These are phyloP conservation scores for Penicillium soppii DNA, from an alignment of 495 filamentous ascomycete genomes.

Conservation along the genomic window DNA sequence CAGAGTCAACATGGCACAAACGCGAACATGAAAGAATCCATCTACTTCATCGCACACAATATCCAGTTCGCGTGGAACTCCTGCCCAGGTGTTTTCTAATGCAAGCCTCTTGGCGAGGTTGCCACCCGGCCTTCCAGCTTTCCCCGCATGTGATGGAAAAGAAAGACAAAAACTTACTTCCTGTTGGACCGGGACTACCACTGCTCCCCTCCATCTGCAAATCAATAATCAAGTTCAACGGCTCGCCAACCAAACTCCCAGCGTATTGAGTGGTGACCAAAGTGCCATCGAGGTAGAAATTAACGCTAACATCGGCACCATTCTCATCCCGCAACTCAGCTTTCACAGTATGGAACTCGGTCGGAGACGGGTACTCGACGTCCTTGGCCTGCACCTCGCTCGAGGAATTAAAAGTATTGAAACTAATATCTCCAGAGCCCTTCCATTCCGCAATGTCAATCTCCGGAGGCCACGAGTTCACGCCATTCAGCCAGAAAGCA, in stretches of 20 bases:
- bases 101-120: too few relatives aligned
- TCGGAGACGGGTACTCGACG: constrained; percentile 47
- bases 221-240: constrained; percentile 35
- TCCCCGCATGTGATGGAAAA: neutral
- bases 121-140: too few relatives aligned
- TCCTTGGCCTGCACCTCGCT: constrained; percentile 46
- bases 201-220: constrained; percentile 32
- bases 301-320: constrained; percentile 50
- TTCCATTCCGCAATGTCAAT: constrained; percentile 65
- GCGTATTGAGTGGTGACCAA: constrained; percentile 53
- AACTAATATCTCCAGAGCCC: constrained; percentile 57
- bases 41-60: too few relatives aligned
- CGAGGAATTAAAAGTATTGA: constrained; percentile 61
- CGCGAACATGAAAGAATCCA: too few relatives aligned
- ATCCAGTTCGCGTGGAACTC: too few relatives aligned
- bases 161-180: constrained; percentile 18
- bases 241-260: constrained; percentile 45
- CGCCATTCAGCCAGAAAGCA: constrained; percentile 60
- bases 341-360: constrained; percentile 49
- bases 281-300: constrained; percentile 54
- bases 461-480: constrained; percentile 58
- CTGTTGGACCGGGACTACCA: constrained; percentile 23
- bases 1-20: neutral
- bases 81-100: too few relatives aligned
- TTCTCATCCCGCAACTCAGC: constrained; percentile 53